phyloP scores from a whole-genome alignment of 2,329 filamentous ascomycete species.

The Xylaria multiplex region DNA sequence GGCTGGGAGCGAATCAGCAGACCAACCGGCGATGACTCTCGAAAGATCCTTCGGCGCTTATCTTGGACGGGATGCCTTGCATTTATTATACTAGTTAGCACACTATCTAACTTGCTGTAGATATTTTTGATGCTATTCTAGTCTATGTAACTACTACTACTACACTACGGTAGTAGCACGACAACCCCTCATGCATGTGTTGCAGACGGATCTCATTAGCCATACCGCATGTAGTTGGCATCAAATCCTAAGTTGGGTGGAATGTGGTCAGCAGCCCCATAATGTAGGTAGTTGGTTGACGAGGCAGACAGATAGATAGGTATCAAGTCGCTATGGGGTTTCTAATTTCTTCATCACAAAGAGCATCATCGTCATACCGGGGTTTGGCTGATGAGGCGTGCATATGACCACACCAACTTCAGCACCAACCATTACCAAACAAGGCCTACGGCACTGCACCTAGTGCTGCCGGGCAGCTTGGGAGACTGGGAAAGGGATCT shows the following conservation, averaged over 20 bases:
- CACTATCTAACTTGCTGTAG: not conserved
- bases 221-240: slow-evolving; percentile 20
- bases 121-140: not conserved
- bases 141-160: not conserved
- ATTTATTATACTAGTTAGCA: not conserved
- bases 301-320: not conserved
- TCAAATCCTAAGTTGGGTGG: slow-evolving; percentile 17
- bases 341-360: not conserved
- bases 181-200: slow-evolving; percentile 13
- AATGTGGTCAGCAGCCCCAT: slow-evolving; percentile 25
- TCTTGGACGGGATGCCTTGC: slow-evolving; percentile 11
- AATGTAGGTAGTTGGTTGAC: not conserved
- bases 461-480: slow-evolving; percentile 6
- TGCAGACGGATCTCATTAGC: slow-evolving; percentile 27
- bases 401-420: slow-evolving; percentile 12
- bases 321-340: not conserved
- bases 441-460: slow-evolving; percentile 25
- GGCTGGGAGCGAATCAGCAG: slow-evolving; percentile 25
- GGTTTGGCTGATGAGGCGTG: slow-evolving; percentile 15
- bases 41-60: slow-evolving; percentile 15
- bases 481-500: slow-evolving; percentile 17
- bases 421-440: slow-evolving; percentile 14
- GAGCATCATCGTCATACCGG: slow-evolving; percentile 6
- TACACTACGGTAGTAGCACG: not conserved
- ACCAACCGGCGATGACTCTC: slow-evolving; percentile 15